phyloP scores from a whole-genome alignment of 2,329 filamentous ascomycete species.

The Neonectria magnoliae region DNA sequence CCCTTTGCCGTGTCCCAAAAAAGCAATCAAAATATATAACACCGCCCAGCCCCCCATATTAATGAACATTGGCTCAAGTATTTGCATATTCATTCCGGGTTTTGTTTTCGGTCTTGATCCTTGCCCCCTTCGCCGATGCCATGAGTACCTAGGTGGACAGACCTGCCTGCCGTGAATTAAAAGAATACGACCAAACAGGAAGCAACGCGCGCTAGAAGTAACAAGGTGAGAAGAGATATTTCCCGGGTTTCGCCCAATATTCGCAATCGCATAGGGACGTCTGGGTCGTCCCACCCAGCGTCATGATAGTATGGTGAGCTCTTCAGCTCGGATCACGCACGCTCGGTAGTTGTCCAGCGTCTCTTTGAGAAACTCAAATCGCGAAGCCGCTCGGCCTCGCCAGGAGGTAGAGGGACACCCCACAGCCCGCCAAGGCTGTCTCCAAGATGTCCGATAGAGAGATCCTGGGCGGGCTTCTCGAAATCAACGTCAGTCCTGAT shows the following conservation, averaged over 20 bases:
- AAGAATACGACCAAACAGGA: conserved; percentile 29
- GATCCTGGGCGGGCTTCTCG: conserved; percentile 46
- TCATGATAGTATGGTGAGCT: conserved; percentile 6
- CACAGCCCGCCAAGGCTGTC: conserved; percentile 55
- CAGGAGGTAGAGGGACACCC: conserved; percentile 56
- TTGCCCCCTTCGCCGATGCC: conserved; percentile 40
- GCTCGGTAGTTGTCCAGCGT: conserved; percentile 66
- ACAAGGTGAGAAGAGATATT: conserved; percentile 21
- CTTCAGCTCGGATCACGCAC: conserved; percentile 32
- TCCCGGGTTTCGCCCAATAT: conserved; percentile 12
- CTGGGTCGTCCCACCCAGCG: conserved; percentile 24
- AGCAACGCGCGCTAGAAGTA: conserved; percentile 39
- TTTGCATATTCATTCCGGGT: conserved; percentile 18
- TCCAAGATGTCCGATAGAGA: conserved; percentile 49
- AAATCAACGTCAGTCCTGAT: conserved; percentile 46
- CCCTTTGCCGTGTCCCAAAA: conserved; percentile 6
- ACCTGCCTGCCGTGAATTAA: conserved; percentile 32
- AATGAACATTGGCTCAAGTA: conserved; percentile 2
- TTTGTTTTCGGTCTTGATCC: conserved; percentile 23
- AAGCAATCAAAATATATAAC: conserved; percentile 2
- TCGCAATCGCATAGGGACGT: conserved; percentile 15
- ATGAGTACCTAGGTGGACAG: conserved; percentile 36
- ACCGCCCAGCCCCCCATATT: conserved; percentile 7
- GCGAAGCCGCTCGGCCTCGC: conserved; percentile 56
- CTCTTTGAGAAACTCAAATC: conserved; percentile 61